These are phyloP conservation scores for Pseudozyma sp. DNA, from an alignment of 1,284 basidiomycete species.

Conservation along the genomic window DNA sequence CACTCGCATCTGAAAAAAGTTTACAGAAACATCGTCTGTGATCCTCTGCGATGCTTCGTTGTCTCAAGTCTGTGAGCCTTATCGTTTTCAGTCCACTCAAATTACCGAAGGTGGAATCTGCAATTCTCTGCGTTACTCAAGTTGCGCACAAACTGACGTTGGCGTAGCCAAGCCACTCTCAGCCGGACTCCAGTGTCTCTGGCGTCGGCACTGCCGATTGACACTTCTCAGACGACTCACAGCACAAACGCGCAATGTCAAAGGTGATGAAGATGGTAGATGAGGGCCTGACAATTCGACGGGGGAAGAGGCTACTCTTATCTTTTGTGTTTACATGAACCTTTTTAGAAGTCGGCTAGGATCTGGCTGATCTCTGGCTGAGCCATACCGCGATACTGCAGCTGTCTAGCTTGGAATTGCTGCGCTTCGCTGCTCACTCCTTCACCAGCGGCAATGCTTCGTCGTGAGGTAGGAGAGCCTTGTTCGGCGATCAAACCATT, in stretches of 20 bases:
- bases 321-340: background rate
- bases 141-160: background rate
- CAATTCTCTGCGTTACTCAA: no score
- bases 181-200: no score
- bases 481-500: constrained; percentile 24
- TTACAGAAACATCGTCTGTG: no score
- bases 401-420: constrained; percentile 14
- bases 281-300: background rate
- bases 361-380: constrained; percentile 36
- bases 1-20: no score
- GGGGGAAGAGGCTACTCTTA: background rate
- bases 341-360: constrained; percentile 20
- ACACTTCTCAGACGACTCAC: no score
- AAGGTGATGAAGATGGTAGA: no score
- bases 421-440: background rate
- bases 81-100: no score
- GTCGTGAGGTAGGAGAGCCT: constrained; percentile 2
- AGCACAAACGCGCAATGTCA: no score
- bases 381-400: constrained; percentile 22
- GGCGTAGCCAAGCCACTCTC: background rate
- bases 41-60: no score
- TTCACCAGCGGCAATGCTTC: background rate
- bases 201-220: no score
- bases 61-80: no score
- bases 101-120: no score